These are phyloP conservation scores for Malassezia vespertilionis DNA, from an alignment of 1,284 basidiomycete species.

Conservation along the genomic window DNA sequence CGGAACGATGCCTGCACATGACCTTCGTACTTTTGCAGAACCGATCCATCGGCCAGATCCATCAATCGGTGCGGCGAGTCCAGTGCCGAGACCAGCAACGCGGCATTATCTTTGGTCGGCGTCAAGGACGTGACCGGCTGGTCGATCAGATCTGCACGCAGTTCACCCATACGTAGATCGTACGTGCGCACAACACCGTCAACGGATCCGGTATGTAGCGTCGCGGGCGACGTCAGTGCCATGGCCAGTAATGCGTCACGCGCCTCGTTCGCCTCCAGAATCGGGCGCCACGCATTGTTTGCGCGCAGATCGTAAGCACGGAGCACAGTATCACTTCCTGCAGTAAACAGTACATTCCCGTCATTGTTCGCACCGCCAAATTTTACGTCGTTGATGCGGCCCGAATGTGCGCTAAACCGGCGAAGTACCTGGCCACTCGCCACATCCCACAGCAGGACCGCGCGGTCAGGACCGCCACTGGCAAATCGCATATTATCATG, in stretches of 20 bases:
- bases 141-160: slow-evolving; percentile 77
- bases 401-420: slow-evolving; percentile 72
- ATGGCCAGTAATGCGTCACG: slow-evolving; percentile 65
- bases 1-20: slow-evolving; percentile 66
- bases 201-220: slow-evolving; percentile 66
- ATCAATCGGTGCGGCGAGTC: slow-evolving; percentile 76
- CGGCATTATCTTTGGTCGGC: slow-evolving; percentile 62
- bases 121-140: slow-evolving; percentile 59
- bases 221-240: slow-evolving; percentile 51
- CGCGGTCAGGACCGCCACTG: slow-evolving; percentile 82
- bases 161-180: slow-evolving; percentile 79
- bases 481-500: slow-evolving; percentile 88
- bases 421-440: slow-evolving; percentile 69
- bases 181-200: slow-evolving; percentile 86
- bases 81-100: slow-evolving; percentile 68
- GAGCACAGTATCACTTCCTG: slow-evolving; percentile 31
- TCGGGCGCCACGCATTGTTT: slow-evolving; percentile 54
- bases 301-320: slow-evolving; percentile 51
- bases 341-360: slow-evolving; percentile 24
- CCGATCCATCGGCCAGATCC: slow-evolving; percentile 68
- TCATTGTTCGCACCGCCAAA: slow-evolving; percentile 50
- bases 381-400: slow-evolving; percentile 77
- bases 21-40: slow-evolving; percentile 73
- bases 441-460: slow-evolving; percentile 91
- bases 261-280: slow-evolving; percentile 83